Conservation (phyloP, 306 rosid genomes). For the Canavalia ensiformis region DNA sequence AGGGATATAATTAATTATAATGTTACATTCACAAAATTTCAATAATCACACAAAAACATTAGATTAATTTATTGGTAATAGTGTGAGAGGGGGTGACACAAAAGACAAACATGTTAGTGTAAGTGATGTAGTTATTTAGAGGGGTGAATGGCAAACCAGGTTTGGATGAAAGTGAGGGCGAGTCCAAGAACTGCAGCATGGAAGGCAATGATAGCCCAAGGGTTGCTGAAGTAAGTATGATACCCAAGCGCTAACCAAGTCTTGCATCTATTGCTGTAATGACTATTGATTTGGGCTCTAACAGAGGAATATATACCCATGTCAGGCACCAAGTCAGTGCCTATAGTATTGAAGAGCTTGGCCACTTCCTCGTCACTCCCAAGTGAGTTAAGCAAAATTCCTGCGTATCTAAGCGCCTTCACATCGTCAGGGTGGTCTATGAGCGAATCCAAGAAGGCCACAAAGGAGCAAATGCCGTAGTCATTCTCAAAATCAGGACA, state of each 20-base stretch:
- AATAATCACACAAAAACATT: no score
- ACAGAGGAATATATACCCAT: not conserved
- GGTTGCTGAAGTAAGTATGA: conserved; percentile 46
- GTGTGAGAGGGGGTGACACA: no score
- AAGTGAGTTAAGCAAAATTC: conserved; percentile 39
- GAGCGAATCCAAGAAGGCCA: conserved; percentile 50
- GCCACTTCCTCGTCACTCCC: conserved; percentile 61
- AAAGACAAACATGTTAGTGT: no score
- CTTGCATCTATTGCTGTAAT: not conserved
- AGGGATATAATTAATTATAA: no score
- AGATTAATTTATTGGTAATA: no score
- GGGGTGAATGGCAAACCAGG: not conserved
- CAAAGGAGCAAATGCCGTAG: conserved; percentile 44
- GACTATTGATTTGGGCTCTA: not conserved
- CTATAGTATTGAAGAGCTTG: conserved; percentile 35
- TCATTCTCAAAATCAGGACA: conserved; percentile 51
- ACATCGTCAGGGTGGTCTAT: conserved; percentile 53
- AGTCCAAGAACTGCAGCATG: not conserved
- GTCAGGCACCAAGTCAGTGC: conserved; percentile 38
- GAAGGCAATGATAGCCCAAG: conserved; percentile 49
- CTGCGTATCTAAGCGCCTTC: not conserved
- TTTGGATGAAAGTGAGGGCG: conserved; percentile 31
- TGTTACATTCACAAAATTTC: no score
- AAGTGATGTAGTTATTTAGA: not conserved
- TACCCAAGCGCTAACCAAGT: conserved; percentile 42